These are phyloP conservation scores for Plectosphaerella plurivora DNA, from an alignment of 2,329 filamentous ascomycete species.

Conservation along the genomic window DNA sequence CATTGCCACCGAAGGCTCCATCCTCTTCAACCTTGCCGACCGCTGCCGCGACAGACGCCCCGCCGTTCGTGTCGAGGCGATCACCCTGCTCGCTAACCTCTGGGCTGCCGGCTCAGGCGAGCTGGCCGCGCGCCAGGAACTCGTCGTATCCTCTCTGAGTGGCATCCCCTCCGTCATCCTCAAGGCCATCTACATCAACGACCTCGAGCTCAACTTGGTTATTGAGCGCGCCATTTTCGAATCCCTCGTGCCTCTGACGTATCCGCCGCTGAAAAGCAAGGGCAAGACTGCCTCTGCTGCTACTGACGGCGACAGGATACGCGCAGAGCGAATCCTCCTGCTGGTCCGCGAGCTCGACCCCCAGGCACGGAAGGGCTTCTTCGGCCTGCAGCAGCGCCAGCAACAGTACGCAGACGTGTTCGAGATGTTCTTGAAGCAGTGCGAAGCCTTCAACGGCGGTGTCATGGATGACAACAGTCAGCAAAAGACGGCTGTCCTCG, in stretches of 20 bases:
- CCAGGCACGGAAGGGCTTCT: slow-evolving; percentile 81
- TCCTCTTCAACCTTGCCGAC: slow-evolving; percentile 79
- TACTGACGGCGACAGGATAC: slow-evolving; percentile 68
- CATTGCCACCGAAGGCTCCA: slow-evolving; percentile 64
- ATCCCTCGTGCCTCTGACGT: slow-evolving; percentile 82
- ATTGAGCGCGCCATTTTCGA: slow-evolving; percentile 85
- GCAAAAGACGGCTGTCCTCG: slow-evolving; percentile 65
- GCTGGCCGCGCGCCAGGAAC: slow-evolving; percentile 76
- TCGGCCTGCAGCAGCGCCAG: slow-evolving; percentile 77
- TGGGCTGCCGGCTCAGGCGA: slow-evolving; percentile 94
- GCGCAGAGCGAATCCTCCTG: slow-evolving; percentile 79
- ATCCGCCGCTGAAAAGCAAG: slow-evolving; percentile 63
- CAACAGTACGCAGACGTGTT: slow-evolving; percentile 69
- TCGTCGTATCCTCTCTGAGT: slow-evolving; percentile 68
- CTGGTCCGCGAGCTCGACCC: slow-evolving; percentile 74
- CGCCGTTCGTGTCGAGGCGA: slow-evolving; percentile 78
- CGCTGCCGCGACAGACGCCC: slow-evolving; percentile 83
- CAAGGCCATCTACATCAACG: slow-evolving; percentile 86
- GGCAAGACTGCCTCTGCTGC: slow-evolving; percentile 39
- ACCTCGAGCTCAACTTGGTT: slow-evolving; percentile 77
- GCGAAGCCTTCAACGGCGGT: slow-evolving; percentile 86
- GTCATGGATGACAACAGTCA: slow-evolving; percentile 70
- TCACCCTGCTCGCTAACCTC: slow-evolving; percentile 76
- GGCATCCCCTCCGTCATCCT: slow-evolving; percentile 82
- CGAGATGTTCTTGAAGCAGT: slow-evolving; percentile 73